Evolutionary conservation across 163 green algal species (phyloP).

Genomic region (Picocystis sp.): DNA sequence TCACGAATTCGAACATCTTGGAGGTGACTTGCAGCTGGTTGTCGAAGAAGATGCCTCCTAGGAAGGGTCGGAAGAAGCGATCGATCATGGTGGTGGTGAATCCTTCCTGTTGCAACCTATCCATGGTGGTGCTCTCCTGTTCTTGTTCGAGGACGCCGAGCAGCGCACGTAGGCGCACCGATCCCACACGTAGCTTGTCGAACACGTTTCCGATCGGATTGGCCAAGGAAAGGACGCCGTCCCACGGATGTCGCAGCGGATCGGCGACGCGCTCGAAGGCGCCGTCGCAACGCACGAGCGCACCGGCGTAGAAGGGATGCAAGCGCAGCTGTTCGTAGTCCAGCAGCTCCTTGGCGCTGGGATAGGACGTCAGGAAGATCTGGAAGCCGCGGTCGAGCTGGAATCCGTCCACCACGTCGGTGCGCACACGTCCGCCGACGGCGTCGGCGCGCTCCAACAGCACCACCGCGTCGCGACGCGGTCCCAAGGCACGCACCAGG

Average conservation of each 20-base stretch:
- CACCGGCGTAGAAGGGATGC: slow-evolving; percentile 81
- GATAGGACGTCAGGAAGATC: slow-evolving; percentile 91
- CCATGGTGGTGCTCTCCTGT: slow-evolving; percentile 57
- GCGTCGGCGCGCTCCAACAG: slow-evolving; percentile 78
- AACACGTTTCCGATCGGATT: slow-evolving; percentile 63
- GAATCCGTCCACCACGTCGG: slow-evolving; percentile 47
- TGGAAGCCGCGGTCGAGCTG: slow-evolving; percentile 88
- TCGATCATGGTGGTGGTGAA: slow-evolving; percentile 69
- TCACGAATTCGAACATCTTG: slow-evolving; percentile 33
- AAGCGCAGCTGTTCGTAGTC: slow-evolving; percentile 73
- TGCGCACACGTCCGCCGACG: slow-evolving; percentile 76
- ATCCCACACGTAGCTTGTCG: slow-evolving; percentile 64
- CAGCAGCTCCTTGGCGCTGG: slow-evolving; percentile 45
- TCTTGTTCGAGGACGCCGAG: slow-evolving; percentile 32
- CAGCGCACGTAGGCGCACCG: slow-evolving; percentile 40
- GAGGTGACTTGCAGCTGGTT: slow-evolving; percentile 46
- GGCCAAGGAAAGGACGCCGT: slow-evolving; percentile 46
- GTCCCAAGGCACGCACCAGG: too few relatives aligned
- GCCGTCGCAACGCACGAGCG: slow-evolving; percentile 43
- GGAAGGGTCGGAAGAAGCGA: slow-evolving; percentile 92
- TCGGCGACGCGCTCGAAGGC: slow-evolving; percentile 39
- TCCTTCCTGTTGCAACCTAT: slow-evolving; percentile 39
- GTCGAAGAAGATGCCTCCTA: slow-evolving; percentile 98
- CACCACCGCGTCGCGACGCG: background rate
- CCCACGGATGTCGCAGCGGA: slow-evolving; percentile 39